These are phyloP conservation scores for Macadamia integrifolia DNA, from an alignment of 164 flowering plant species.

Conservation along the genomic window DNA sequence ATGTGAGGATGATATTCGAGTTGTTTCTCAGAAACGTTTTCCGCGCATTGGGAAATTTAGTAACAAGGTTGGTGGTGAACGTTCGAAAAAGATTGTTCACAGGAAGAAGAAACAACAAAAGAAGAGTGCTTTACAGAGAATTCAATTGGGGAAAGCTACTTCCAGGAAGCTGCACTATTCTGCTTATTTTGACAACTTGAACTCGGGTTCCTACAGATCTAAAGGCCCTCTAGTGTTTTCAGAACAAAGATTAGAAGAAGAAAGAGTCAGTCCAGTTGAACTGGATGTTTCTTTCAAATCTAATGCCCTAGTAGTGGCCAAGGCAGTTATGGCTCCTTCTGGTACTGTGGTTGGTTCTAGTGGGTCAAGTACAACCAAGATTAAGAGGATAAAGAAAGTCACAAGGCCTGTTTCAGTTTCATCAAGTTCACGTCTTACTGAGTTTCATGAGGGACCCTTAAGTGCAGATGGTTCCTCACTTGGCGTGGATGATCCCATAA, in stretches of 20 bases:
- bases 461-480: constrained; percentile 6
- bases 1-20: constrained; percentile 12
- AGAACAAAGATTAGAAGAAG: constrained; percentile 18
- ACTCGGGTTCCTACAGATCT: constrained; percentile 23
- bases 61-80: constrained; percentile 19
- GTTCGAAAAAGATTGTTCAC: constrained; percentile 18
- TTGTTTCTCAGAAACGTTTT: constrained; percentile 12
- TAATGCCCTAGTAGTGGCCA: constrained; percentile 59
- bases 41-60: constrained; percentile 4
- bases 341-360: constrained; percentile 23
- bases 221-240: constrained; percentile 21
- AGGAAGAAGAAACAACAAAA: constrained; percentile 40
- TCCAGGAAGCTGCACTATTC: constrained; percentile 17
- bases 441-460: constrained; percentile 5
- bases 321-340: constrained; percentile 42
- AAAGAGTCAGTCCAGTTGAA: constrained; percentile 55
- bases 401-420: background rate
- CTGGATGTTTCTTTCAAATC: constrained; percentile 82
- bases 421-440: background rate
- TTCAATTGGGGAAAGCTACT: constrained; percentile 36
- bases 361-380: constrained; percentile 17
- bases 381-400: constrained; percentile 25
- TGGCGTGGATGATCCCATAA: constrained; percentile 11
- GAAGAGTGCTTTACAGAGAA: constrained; percentile 60
- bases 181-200: constrained; percentile 16